Evolutionary conservation across 768 basidiomycete genomes (phyloP), one percentile per base, ranked within the genome.

Genomic region (Trichaptum fuscoviolaceum): DNA sequence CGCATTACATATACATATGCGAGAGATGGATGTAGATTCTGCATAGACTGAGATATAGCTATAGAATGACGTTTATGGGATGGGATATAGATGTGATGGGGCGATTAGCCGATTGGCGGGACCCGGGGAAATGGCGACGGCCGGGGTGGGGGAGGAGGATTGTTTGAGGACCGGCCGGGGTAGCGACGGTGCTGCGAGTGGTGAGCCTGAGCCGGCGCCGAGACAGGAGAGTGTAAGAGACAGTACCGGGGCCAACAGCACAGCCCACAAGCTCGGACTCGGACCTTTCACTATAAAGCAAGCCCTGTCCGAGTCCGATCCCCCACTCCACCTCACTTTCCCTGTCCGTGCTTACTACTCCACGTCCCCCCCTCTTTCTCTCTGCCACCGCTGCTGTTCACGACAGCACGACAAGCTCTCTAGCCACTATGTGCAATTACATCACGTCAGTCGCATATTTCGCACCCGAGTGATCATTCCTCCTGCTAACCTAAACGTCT

Each of bases 151-250:
- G 20, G 42, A 4, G 15, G 42, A 12, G 20, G 6, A 6, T 52
- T 52, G 42, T 52, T 52, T 52, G 42, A 20, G 42, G 42, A 17
- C 35, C 35, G 7, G 35, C 17, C 35, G 35, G 42, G 42, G 3
- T 5, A 12, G 42, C 42, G 42, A 52, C 42, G 15, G 10, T 3
- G 82, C 82, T 7, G 71, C 71, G 10, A 87, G 88, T n/a, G 8
- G 86, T 83, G 67, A 85, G 81, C 63, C 73, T 89, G 58, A 86
- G 87, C n/a, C 87, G 88, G 20, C 75, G 76, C 7, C 87, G 87
- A 20, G 77, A 85, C 24, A 88, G 87, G 18, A 8, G 30, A 30
- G 30, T 30, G 30, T 30, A 30, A 30, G 30, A 30, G 30, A 30
- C 30, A 30, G 30, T 30, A 30, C 30, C 30, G 30, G 30, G 30